Evolutionary conservation across 2,329 filamentous ascomycete genomes (phyloP), one percentile per base, ranked within the genome.

Genomic region (Fusarium heterosporum): DNA sequence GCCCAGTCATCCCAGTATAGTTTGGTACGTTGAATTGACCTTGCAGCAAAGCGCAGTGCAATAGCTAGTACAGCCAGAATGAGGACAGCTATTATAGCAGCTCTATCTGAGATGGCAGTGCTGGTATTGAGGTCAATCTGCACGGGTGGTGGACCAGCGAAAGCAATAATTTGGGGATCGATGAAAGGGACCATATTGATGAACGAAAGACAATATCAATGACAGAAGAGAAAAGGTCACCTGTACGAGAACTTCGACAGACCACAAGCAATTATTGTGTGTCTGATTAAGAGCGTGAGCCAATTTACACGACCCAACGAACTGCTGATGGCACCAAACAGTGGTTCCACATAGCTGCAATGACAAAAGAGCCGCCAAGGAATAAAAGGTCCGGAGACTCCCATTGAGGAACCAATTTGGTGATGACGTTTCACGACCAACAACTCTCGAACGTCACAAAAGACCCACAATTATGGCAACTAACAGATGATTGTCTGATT

Each of bases 1-100:
- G 41, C 22, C 56, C 52, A 64, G 19, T 64, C 56, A 46, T 64
- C 61, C 51, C 46, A 39, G 34, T 56, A 30, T 13, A 61, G 8
- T 10, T 30, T 46, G 6, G 22, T 48, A 3, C 26, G 30, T 19
- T 64, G 56, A 8, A 59, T 43, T 1, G 8, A 40, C 25, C 61
- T 48, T 7, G 51, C 56, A 8, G 38, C 4, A n/a, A 64, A 61
- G 29, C 61, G 22, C 8, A 61, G 25, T 9, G 17, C 8, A 6
- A 64, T 47, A 1, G 61, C 43, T 6, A 56, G 4, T 1, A 41
- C 29, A 3, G 61, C 56, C 4, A 64, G 19, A 2, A 48, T 40
- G 10, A 64, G 39, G 7, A 64, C 28, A 1, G 47, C 17, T 25
- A 61, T 49, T 1, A 56, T 46, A 10, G 51, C 56, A 1, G 48